phyloP scores from a whole-genome alignment of 2,329 filamentous ascomycete genomes.

The Xylaria sp. region DNA sequence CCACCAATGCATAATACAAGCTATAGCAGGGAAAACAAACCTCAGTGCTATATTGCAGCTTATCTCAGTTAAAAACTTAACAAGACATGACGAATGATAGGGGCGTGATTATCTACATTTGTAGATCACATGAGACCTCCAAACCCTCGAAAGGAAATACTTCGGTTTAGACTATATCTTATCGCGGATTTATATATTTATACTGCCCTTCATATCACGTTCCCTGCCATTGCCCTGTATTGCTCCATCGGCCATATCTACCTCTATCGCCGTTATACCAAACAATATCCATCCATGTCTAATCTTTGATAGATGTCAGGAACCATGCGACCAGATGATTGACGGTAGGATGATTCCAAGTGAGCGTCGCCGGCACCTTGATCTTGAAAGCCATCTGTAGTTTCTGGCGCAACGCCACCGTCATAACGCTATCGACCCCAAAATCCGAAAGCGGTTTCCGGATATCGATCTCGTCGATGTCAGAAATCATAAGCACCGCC shows the following conservation, averaged over 20 bases:
- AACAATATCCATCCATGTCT: background rate
- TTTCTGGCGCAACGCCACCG: constrained; percentile 50
- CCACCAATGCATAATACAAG: too few species aligned
- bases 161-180: too few species aligned
- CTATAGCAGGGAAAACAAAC: too few species aligned
- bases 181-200: too few species aligned
- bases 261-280: background rate
- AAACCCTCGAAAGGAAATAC: too few species aligned
- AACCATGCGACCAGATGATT: constrained; percentile 54
- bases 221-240: background rate
- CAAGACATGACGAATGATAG: too few species aligned
- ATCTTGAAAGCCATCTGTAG: constrained; percentile 51
- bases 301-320: constrained; percentile 14
- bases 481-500: constrained; percentile 48
- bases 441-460: constrained; percentile 51
- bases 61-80: too few species aligned
- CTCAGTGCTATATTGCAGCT: too few species aligned
- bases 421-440: constrained; percentile 56
- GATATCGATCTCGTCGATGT: constrained; percentile 50
- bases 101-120: too few species aligned
- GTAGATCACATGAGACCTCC: too few species aligned
- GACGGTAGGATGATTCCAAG: constrained; percentile 56
- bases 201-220: background rate
- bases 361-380: constrained; percentile 54
- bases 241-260: background rate